Base-by-base conservation (phyloP, 1,139 yeast genomes). In the Kodamaea anthophila region DNA sequence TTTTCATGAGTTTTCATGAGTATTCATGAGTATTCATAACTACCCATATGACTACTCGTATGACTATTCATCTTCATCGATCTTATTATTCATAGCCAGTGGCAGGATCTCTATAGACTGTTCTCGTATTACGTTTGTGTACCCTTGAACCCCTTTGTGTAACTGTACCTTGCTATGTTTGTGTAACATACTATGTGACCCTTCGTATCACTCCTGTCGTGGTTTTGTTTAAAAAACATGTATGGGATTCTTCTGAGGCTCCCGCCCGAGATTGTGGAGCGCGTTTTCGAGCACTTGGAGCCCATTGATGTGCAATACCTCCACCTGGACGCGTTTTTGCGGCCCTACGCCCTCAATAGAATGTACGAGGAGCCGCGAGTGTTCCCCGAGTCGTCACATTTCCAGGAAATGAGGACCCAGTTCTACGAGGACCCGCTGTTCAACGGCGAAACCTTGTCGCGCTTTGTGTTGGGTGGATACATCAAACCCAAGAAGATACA, bases 181-280 rank as follows among this genome's bases (percentile, higher is more conserved):
- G n/a, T n/a, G n/a, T n/a, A n/a, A n/a, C n/a, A n/a, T n/a, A n/a
- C n/a, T n/a, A n/a, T n/a, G n/a, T n/a, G n/a, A n/a, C n/a, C n/a
- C n/a, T n/a, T n/a, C n/a, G n/a, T n/a, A n/a, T n/a, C n/a, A n/a
- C n/a, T n/a, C n/a, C n/a, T n/a, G n/a, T n/a, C n/a, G n/a, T n/a
- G n/a, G n/a, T n/a, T n/a, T n/a, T n/a, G n/a, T n/a, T n/a, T n/a
- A n/a, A n/a, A n/a, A n/a, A 16, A 16, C 21, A 19, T 19, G 18
- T 23, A 23, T 15, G 26, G 26, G 18, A 13, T 23, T 14, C 13
- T 23, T 3, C 18, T n/a, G 18, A 23, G 13, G 12, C 11, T 23
- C 13, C 26, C 26, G n/a, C 5, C 26, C 8, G 26, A 23, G 12
- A 10, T 23, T n/a, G 8, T 23, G 13, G 12, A 15, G n/a, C 12